A percentile compares a stretch with the other conserved stretches of the same genome.
These are phyloP conservation scores for Candida tammaniensis DNA, from an alignment of 805 yeast genomes.

Conservation along the genomic window DNA sequence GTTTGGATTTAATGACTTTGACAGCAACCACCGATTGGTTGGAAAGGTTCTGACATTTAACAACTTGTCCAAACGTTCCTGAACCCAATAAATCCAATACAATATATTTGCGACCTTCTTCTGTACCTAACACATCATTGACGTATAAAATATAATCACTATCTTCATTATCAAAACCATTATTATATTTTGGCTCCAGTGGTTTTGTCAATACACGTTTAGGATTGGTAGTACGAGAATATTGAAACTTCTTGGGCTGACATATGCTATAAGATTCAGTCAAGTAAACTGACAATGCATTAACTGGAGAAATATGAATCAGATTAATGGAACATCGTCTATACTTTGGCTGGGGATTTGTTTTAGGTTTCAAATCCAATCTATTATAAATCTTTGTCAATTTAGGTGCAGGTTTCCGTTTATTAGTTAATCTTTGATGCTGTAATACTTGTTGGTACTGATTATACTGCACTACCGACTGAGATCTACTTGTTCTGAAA, in stretches of 20 bases:
- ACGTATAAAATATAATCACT: slow-evolving; percentile 91
- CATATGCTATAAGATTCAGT: slow-evolving; percentile 82
- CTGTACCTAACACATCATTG: slow-evolving; percentile 86
- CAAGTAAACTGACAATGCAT: slow-evolving; percentile 73
- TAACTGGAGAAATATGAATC: slow-evolving; percentile 70
- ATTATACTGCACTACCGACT: slow-evolving; percentile 31
- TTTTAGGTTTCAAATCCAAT: slow-evolving; percentile 58
- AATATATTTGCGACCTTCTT: slow-evolving; percentile 80
- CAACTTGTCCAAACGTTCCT: slow-evolving; percentile 98
- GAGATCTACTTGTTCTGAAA: slow-evolving; percentile 20
- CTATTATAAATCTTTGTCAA: slow-evolving; percentile 40
- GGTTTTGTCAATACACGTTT: slow-evolving; percentile 92
- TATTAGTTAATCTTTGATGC: slow-evolving; percentile 20
- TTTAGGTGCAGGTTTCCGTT: slow-evolving; percentile 43
- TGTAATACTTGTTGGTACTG: slow-evolving; percentile 29
- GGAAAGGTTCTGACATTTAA: slow-evolving; percentile 78
- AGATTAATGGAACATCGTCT: slow-evolving; percentile 67
- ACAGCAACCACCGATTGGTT: slow-evolving; percentile 91
- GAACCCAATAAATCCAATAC: slow-evolving; percentile 91
- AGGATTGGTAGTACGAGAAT: slow-evolving; percentile 83
- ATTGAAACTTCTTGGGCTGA: slow-evolving; percentile 72
- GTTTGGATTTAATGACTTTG: slow-evolving; percentile 87
- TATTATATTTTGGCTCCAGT: slow-evolving; percentile 72
- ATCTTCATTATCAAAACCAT: slow-evolving; percentile 85
- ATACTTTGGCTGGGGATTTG: slow-evolving; percentile 63